phyloP scores from a whole-genome alignment of 306 rosid species.

The Cucumis sativus region Cucumber_9930_V3 NC_026655.2:24827001-24827500 shows the following conservation, averaged over 20 bases:
- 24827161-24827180: slow-evolving; percentile 9
- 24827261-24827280: slow-evolving; percentile 13
- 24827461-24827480: too few species aligned
- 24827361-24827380: background rate
- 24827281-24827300: background rate
- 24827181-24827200: slow-evolving; percentile 6
- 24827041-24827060: too few species aligned
- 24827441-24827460: too few species aligned
- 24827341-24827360: background rate
- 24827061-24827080: too few species aligned
- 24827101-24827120: too few species aligned
- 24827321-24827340: slow-evolving; percentile 9
- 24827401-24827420: too few species aligned
- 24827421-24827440: too few species aligned
- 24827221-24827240: background rate
- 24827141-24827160: background rate
- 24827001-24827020: too few species aligned
- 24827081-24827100: too few species aligned
- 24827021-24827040: too few species aligned
- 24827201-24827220: slow-evolving; percentile 7
- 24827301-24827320: slow-evolving; percentile 4
- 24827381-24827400: background rate
- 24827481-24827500: too few species aligned
- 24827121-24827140: too few species aligned
- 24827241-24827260: background rate